phyloP scores from a whole-genome alignment of 2,329 filamentous ascomycete genomes.

The Penicillium sp. region DNA sequence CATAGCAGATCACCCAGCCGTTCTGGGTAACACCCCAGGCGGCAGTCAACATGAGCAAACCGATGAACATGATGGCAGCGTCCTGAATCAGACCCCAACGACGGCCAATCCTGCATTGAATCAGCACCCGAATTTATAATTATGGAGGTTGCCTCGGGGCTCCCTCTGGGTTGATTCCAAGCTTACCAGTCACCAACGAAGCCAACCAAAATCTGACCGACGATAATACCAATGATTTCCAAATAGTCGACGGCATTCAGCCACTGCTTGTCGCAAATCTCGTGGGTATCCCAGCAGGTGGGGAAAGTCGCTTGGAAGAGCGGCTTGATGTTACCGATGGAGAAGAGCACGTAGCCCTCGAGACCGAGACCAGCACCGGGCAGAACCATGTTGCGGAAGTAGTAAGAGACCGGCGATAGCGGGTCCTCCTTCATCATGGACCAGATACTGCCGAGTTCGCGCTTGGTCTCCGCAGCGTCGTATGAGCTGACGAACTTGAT shows the following conservation, averaged over 20 bases:
- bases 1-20: constrained; percentile 97
- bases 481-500: constrained; percentile 75
- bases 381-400: constrained; percentile 87
- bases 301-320: constrained; percentile 78
- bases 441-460: constrained; percentile 71
- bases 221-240: constrained; percentile 92
- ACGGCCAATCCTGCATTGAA: constrained; percentile 71
- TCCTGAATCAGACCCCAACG: constrained; percentile 97
- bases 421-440: constrained; percentile 85
- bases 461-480: constrained; percentile 70
- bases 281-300: constrained; percentile 71
- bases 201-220: constrained; percentile 87
- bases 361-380: constrained; percentile 90
- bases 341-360: constrained; percentile 96
- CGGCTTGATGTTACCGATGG: constrained; percentile 88
- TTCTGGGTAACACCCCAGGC: constrained; percentile 86
- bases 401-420: constrained; percentile 80
- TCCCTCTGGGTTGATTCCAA: neutral
- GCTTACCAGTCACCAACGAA: constrained; percentile 70
- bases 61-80: constrained; percentile 90
- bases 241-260: constrained; percentile 84
- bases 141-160: too few relatives aligned
- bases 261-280: constrained; percentile 79
- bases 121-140: constrained; percentile 18
- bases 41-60: constrained; percentile 87